Conservation (phyloP, 768 basidiomycete genomes). For the Lactarius hatsudake region DNA sequence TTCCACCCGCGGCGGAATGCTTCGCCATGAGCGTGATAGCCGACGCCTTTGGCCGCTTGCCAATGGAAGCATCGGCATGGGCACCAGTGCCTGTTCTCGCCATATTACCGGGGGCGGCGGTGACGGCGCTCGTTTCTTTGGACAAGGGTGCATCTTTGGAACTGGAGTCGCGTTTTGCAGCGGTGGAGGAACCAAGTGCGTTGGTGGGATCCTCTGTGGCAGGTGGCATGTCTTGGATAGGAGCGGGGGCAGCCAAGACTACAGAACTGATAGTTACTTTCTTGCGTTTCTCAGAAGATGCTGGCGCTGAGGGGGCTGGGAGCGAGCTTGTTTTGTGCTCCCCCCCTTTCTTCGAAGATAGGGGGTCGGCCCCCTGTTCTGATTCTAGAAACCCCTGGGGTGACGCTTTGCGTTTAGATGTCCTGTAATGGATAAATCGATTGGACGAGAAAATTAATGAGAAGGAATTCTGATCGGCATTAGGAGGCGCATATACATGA, state of each 20-base stretch:
- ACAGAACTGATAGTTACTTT: background rate
- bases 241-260: background rate
- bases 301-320: background rate
- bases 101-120: conserved; percentile 10
- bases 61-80: background rate
- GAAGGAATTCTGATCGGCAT: background rate
- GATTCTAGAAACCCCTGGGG: background rate
- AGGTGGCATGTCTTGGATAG: conserved; percentile 12
- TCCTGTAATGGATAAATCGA: conserved; percentile 11
- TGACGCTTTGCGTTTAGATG: conserved; percentile 12
- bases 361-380: background rate
- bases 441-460: background rate
- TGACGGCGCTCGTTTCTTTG: conserved; percentile 20
- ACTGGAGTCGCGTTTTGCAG: background rate
- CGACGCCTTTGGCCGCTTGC: background rate
- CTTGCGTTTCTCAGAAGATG: background rate
- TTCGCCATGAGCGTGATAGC: background rate
- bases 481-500: conserved; percentile 7
- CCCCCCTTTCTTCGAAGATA: conserved; percentile 11
- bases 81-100: background rate
- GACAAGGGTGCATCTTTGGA: background rate
- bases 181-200: background rate
- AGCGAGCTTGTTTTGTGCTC: background rate
- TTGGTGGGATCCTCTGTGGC: conserved; percentile 19
- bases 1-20: background rate